phyloP scores from a whole-genome alignment of 177 flowering plant genomes.

The Vitis hybrid region DNA sequence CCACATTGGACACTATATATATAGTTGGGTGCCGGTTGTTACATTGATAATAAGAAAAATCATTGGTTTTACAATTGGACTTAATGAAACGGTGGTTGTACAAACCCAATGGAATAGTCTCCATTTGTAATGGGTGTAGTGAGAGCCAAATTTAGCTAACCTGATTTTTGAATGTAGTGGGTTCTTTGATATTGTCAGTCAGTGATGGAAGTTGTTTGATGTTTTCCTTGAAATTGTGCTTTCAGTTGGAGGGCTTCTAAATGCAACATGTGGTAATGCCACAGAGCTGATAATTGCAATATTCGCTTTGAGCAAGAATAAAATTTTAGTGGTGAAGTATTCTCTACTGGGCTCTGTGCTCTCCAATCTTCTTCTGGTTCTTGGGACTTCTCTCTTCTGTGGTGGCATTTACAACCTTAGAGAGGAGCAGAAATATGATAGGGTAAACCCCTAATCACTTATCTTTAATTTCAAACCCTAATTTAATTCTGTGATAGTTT shows the following conservation, averaged over 20 bases:
- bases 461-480: not conserved
- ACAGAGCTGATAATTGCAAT: constrained; percentile 93
- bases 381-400: constrained; percentile 84
- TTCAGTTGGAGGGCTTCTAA: constrained; percentile 91
- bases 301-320: constrained; percentile 56
- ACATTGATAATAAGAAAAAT: too few relatives aligned
- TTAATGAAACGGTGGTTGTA: too few relatives aligned
- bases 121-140: too few relatives aligned
- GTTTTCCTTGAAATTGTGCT: not conserved
- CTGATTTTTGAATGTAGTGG: too few relatives aligned
- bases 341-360: constrained; percentile 91
- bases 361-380: constrained; percentile 91
- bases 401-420: constrained; percentile 75
- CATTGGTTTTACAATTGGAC: too few relatives aligned
- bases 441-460: constrained; percentile 42
- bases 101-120: too few relatives aligned
- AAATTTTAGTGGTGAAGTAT: constrained; percentile 79
- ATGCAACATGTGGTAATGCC: constrained; percentile 98
- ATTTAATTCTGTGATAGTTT: not conserved
- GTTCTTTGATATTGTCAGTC: too few relatives aligned
- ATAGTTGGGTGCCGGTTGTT: rapidly evolving
- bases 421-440: constrained; percentile 70
- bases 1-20: too few relatives aligned
- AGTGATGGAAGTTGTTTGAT: too few relatives aligned
- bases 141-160: too few relatives aligned